Evolutionary conservation across 768 basidiomycete genomes (phyloP).

Genomic region (Mycena crocata): DNA sequence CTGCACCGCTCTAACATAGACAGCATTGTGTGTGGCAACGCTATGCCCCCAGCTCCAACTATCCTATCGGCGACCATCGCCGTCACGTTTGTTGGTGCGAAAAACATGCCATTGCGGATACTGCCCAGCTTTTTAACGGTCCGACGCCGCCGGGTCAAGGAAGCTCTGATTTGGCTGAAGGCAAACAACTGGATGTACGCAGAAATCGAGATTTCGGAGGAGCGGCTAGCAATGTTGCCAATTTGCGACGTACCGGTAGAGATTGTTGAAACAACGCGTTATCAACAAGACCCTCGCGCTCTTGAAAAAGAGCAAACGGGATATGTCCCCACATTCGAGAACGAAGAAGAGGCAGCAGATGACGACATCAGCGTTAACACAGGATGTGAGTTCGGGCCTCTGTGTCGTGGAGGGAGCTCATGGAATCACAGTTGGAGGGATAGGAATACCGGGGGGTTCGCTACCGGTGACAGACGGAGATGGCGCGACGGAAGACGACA

Average conservation of each 20-base stretch:
- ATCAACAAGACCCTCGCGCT: slow-evolving; percentile 31
- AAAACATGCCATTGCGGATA: slow-evolving; percentile 41
- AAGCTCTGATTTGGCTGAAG: slow-evolving; percentile 51
- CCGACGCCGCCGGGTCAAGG: slow-evolving; percentile 37
- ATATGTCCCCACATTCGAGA: slow-evolving; percentile 40
- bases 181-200: slow-evolving; percentile 45
- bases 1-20: slow-evolving; percentile 41
- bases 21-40: slow-evolving; percentile 46
- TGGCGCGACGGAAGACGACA: neutral
- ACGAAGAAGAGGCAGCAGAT: slow-evolving; percentile 40
- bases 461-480: too few relatives aligned
- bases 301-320: slow-evolving; percentile 36
- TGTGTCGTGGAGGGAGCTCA: neutral
- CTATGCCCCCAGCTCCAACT: slow-evolving; percentile 45
- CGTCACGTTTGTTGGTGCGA: slow-evolving; percentile 49
- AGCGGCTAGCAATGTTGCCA: slow-evolving; percentile 39
- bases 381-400: neutral
- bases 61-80: slow-evolving; percentile 47
- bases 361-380: too few relatives aligned
- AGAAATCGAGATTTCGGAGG: slow-evolving; percentile 38
- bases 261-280: slow-evolving; percentile 32
- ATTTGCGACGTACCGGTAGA: slow-evolving; percentile 49
- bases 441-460: too few relatives aligned
- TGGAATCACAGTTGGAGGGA: neutral
- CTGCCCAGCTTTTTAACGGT: slow-evolving; percentile 47